These are phyloP conservation scores for Acarospora socialis DNA, from an alignment of 2,329 filamentous ascomycete species.

Conservation along the genomic window DNA sequence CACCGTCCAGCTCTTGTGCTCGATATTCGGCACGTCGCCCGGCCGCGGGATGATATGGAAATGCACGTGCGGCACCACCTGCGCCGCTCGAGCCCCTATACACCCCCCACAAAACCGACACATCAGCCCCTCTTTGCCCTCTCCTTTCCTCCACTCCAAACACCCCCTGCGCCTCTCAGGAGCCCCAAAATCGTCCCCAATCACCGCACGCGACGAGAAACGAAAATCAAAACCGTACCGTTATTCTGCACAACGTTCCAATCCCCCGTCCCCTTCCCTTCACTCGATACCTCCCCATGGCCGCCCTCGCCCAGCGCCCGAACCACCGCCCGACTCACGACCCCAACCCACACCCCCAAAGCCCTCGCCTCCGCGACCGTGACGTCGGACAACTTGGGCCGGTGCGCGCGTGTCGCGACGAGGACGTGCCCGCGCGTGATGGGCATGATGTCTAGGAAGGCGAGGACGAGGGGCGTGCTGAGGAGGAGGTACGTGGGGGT, in stretches of 20 bases:
- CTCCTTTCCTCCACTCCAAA: too few relatives aligned
- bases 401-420: slow-evolving; percentile 63
- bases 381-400: slow-evolving; percentile 62
- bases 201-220: slow-evolving; percentile 3
- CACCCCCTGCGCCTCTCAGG: too few relatives aligned
- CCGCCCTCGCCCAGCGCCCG: slow-evolving; percentile 14
- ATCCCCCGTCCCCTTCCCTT: slow-evolving; percentile 56
- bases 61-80: slow-evolving; percentile 87
- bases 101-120: slow-evolving; percentile 2
- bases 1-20: slow-evolving; percentile 24
- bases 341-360: slow-evolving; percentile 52
- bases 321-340: slow-evolving; percentile 58
- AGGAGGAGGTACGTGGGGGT: slow-evolving; percentile 48
- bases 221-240: slow-evolving; percentile 31
- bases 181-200: slow-evolving; percentile 3
- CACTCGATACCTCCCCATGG: background rate
- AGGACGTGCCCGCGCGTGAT: slow-evolving; percentile 72
- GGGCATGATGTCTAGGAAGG: slow-evolving; percentile 89
- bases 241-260: slow-evolving; percentile 99
- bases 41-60: slow-evolving; percentile 89
- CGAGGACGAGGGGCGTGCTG: slow-evolving; percentile 61
- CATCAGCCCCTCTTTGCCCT: background rate
- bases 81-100: slow-evolving; percentile 62
- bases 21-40: slow-evolving; percentile 14
- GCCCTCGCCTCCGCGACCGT: slow-evolving; percentile 47